Evolutionary conservation across 2,329 filamentous ascomycete genomes (phyloP).

Genomic region (Fusarium albosuccineum): DNA sequence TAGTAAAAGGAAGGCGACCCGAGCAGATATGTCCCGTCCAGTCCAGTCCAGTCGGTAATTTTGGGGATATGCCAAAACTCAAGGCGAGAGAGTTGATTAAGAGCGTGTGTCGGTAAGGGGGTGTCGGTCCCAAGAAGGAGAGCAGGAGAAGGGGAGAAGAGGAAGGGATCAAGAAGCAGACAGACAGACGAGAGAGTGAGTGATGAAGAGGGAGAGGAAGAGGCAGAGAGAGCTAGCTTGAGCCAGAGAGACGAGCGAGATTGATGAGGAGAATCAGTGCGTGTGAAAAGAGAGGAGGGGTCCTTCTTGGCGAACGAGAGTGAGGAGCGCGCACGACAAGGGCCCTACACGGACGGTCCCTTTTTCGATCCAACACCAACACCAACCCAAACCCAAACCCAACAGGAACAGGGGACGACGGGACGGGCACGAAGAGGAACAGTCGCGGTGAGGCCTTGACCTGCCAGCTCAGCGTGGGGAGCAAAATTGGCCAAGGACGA

Average conservation of each 20-base stretch:
- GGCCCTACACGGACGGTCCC: conserved; percentile 36
- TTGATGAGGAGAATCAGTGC: conserved; percentile 4
- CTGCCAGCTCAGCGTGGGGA: neutral
- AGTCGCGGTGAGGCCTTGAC: conserved; percentile 24
- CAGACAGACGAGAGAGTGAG: conserved; percentile 16
- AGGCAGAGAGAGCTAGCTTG: conserved; percentile 2
- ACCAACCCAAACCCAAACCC: conserved; percentile 22
- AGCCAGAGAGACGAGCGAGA: conserved; percentile 17
- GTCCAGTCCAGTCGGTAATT: neutral
- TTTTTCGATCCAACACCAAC: conserved; percentile 43
- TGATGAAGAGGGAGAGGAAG: neutral
- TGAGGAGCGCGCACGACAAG: conserved; percentile 35
- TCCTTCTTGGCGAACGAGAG: conserved; percentile 26
- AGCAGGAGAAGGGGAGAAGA: conserved; percentile 13
- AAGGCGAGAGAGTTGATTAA: neutral
- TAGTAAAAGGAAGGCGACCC: conserved; percentile 25
- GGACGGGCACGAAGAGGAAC: conserved; percentile 18
- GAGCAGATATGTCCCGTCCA: neutral
- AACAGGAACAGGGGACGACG: conserved; percentile 29
- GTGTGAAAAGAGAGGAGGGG: conserved; percentile 29
- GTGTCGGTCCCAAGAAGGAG: conserved; percentile 8
- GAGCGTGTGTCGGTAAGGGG: conserved; percentile 8
- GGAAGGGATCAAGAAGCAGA: conserved; percentile 5
- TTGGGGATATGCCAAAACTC: conserved; percentile 6
- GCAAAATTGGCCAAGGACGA: conserved; percentile 2